phyloP scores from a whole-genome alignment of 306 rosid species.

The Ochetophila trinervis region DNA sequence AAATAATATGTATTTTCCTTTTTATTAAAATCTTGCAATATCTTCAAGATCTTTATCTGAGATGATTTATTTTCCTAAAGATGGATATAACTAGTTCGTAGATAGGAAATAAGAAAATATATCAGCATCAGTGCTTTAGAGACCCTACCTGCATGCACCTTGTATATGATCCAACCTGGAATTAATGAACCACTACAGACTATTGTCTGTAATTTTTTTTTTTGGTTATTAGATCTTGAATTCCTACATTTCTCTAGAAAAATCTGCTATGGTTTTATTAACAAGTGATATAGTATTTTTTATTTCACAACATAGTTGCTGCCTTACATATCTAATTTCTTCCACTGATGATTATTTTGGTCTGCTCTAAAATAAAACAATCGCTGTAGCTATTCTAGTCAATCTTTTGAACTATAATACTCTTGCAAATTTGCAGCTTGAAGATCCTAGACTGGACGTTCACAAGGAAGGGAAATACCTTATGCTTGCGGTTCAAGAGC shows the following conservation, averaged over 20 bases:
- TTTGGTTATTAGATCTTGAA: neutral
- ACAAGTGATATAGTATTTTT: too few relatives aligned
- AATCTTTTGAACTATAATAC: slow-evolving; percentile 10
- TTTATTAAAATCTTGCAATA: neutral
- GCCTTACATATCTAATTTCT: slow-evolving; percentile 2
- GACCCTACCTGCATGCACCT: too few relatives aligned
- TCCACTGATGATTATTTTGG: slow-evolving; percentile 1
- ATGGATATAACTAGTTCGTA: neutral
- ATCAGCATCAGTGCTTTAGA: too few relatives aligned
- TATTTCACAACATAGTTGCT: neutral
- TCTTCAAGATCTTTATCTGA: neutral
- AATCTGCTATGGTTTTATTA: neutral
- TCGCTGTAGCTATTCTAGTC: neutral
- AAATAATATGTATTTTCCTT: neutral
- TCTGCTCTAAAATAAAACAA: neutral
- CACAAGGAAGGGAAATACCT: slow-evolving; percentile 91
- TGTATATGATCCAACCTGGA: too few relatives aligned
- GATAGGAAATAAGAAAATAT: neutral
- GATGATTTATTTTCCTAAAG: neutral
- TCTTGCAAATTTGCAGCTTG: slow-evolving; percentile 82
- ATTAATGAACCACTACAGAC: too few relatives aligned
- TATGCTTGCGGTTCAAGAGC: slow-evolving; percentile 75
- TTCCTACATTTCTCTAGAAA: neutral
- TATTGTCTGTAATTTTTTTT: too few relatives aligned
- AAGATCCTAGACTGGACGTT: slow-evolving; percentile 77